Percentiles rank a stretch among this genome's conserved stretches.
phyloP scores from a whole-genome alignment of 768 basidiomycete species.

The Psilocybe sp. region DNA sequence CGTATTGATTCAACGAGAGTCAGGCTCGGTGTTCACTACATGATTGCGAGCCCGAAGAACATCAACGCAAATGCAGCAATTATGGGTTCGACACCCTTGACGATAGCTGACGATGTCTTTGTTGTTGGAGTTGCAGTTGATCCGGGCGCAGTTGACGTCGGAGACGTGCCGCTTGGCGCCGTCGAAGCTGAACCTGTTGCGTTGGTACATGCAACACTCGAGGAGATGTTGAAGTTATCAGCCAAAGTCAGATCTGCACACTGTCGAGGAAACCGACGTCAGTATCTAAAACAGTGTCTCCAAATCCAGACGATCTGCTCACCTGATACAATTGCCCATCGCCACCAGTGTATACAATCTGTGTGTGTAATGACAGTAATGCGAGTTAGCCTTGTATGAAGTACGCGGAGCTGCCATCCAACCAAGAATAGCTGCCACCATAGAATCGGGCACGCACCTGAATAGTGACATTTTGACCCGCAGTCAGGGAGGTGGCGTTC shows the following conservation, averaged over 20 bases:
- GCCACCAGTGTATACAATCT: constrained; percentile 64
- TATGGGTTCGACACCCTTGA: neutral
- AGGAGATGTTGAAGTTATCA: constrained; percentile 45
- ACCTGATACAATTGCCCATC: constrained; percentile 75
- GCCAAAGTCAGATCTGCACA: constrained; percentile 80
- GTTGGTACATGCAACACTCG: constrained; percentile 24
- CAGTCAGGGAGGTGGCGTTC: constrained; percentile 46
- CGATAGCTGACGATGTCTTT: neutral
- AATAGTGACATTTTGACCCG: constrained; percentile 74
- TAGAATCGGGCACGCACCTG: constrained; percentile 33
- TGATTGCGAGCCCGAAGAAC: too few species aligned
- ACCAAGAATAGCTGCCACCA: neutral
- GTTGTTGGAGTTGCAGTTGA: constrained; percentile 1
- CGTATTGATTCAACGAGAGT: too few species aligned
- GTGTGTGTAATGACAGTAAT: neutral
- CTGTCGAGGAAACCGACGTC: constrained; percentile 30
- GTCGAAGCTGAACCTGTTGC: constrained; percentile 11
- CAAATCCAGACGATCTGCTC: constrained; percentile 5
- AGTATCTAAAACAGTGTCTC: neutral
- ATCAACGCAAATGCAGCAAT: too few species aligned
- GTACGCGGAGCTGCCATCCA: too few species aligned
- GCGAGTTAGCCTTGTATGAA: too few species aligned
- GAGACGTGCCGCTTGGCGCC: neutral
- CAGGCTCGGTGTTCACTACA: too few species aligned
- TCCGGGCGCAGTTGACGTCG: neutral